Base-by-base conservation (phyloP, 225 moss, liverwort and hornwort species). In the Pseudoscleropodium purum region DNA sequence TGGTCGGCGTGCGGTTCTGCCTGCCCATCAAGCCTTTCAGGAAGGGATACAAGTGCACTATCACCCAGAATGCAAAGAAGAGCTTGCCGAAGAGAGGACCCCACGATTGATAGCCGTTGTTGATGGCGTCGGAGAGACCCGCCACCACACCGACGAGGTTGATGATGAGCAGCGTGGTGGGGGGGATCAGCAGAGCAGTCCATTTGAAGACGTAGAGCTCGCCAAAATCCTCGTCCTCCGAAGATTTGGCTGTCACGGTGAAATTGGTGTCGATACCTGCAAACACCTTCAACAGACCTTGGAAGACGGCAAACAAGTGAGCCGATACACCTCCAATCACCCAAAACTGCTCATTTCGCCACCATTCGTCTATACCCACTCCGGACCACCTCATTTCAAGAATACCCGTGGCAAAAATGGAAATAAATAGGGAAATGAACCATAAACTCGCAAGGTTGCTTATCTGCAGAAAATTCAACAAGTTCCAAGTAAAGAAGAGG, bases 51-150 rank as follows among this genome's bases (percentile, higher is more conserved):
- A 97, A 88, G 89, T 96, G 97, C n/a, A 95, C 97, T 23, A 95
- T 97, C 85, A 97, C 97, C 97, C 97, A 97, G 85, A 97, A 94
- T 6, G 96, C 97, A 33, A 97, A 97, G 94, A 97, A 97, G 26
- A 97, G 94, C 89, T 97, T 97, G 61, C 97, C 97, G 72, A 97
- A 96, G 31, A 97, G 95, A 41, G 95, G 96, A 57, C 96, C 95
- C 96, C 96, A 97, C 4, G 96, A 94, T 41, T 93, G 92, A 37
- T 96, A 95, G 7, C 96, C 95, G 56, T 96, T 97, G 87, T 97
- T 96, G 82, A 97, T 92, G 45, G 95, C 95, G 66, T 96, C 94
- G 4, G 94, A 94, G 75, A 97, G 92, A 12, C 97, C 97, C 7
- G 96, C 97, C 64, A 95, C 97, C 33, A 97, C 93, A 8, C 96